phyloP scores from a whole-genome alignment of 148 eudicot genomes.

The Mesembryanthemum crystallinum region DNA sequence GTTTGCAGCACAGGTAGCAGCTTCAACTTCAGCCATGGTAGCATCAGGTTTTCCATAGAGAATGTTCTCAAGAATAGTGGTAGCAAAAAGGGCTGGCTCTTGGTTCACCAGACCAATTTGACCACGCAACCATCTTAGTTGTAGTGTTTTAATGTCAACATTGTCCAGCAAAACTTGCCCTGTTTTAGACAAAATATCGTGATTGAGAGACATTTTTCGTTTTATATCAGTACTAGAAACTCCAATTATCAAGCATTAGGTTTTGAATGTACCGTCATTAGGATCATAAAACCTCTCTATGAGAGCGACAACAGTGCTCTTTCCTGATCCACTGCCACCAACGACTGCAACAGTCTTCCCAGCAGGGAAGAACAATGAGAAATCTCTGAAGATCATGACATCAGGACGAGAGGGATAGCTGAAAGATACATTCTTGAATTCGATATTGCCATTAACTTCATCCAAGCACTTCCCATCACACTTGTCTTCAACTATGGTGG shows the following conservation, averaged over 20 bases:
- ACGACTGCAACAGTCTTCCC: slow-evolving; percentile 98
- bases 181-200: slow-evolving; percentile 21
- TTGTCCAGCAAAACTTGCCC: slow-evolving; percentile 86
- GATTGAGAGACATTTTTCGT: background rate
- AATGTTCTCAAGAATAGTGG: slow-evolving; percentile 93
- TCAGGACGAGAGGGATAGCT: slow-evolving; percentile 98
- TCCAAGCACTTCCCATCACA: slow-evolving; percentile 64
- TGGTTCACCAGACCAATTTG: slow-evolving; percentile 97
- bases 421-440: slow-evolving; percentile 83
- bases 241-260: background rate
- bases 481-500: slow-evolving; percentile 69
- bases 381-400: slow-evolving; percentile 81
- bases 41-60: slow-evolving; percentile 92
- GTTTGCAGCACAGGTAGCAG: slow-evolving; percentile 90
- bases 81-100: slow-evolving; percentile 98
- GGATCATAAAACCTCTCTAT: slow-evolving; percentile 99
- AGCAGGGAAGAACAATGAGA: slow-evolving; percentile 94
- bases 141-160: slow-evolving; percentile 79
- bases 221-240: background rate
- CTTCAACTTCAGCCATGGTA: slow-evolving; percentile 85
- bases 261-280: slow-evolving; percentile 53
- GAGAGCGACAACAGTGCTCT: slow-evolving; percentile 94
- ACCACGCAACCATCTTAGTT: slow-evolving; percentile 80
- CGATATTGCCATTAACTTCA: slow-evolving; percentile 83
- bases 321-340: slow-evolving; percentile 99